Evolutionary conservation across 2,329 filamentous ascomycete species (phyloP), one percentile per base, ranked within the genome.

Genomic region (Aspergillus neoniger): DNA sequence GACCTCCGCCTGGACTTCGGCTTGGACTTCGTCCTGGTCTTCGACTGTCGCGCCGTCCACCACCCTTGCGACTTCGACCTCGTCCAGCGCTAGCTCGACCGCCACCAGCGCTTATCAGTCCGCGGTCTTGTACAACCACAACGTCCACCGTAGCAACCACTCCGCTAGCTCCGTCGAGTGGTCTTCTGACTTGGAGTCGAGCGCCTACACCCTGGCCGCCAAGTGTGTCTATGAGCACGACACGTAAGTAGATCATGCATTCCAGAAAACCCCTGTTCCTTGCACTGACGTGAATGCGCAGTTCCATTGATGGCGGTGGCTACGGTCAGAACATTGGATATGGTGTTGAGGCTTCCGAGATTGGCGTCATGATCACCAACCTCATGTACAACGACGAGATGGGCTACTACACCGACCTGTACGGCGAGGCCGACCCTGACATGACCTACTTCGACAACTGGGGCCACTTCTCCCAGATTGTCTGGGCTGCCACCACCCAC

Each of bases 301-400:
- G 72, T 68, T 87, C 84, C 69, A 74, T 80, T 25, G 80, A 84
- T 63, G 82, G 80, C 54, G 86, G 86, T 58, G 82, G 84, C 48
- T 96, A 95, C 72, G 95, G 95, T 65, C 95, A 99, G 81, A 99
- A 98, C 84, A 88, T 98, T 61, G 94, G 91, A 72, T 88, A 88
- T 62, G 82, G 88, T 66, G 82, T 85, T 62, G 71, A 77, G 2
- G 74, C 79, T n/a, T 77, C 76, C 62, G 84, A 87, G 50, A 82
- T 91, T 64, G 86, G 86, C 57, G 81, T 84, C 65, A 87, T 89
- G 67, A 88, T 94, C 73, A 91, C 88, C 70, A 85, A 94, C 74
- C 82, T 89, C 79, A 97, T 95, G 91, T 97, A 97, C 85, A 91
- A 95, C 75, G 85, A 85, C 70, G 92, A 96, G 77, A 81, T 90